These are phyloP conservation scores for Hyphopichia homilentoma DNA, from an alignment of 805 yeast species.

Conservation along the genomic window DNA sequence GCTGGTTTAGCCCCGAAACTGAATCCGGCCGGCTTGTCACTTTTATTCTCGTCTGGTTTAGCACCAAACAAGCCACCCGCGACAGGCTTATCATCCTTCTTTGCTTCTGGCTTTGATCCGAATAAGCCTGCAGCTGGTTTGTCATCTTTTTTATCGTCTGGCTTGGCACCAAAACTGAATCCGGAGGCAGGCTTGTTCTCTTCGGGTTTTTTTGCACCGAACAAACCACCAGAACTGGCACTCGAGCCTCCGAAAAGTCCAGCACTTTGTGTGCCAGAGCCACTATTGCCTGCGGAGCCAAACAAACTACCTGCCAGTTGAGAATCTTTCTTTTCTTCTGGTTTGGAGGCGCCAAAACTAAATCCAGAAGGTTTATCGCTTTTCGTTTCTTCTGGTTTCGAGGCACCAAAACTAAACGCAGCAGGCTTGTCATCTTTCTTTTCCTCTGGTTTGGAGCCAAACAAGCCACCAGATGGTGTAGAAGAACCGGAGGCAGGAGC, in stretches of 20 bases:
- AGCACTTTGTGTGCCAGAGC: conserved; percentile 9
- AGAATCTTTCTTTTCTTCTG: conserved; percentile 9
- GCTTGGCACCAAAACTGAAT: conserved; percentile 14
- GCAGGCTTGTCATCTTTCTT: conserved; percentile 10
- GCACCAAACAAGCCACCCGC: conserved; percentile 15
- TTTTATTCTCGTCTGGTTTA: conserved; percentile 9
- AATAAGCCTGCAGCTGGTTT: conserved; percentile 14
- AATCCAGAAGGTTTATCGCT: conserved; percentile 15
- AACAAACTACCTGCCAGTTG: conserved; percentile 13
- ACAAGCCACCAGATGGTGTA: conserved; percentile 4
- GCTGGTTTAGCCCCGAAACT: conserved; percentile 13
- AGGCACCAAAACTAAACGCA: conserved; percentile 13
- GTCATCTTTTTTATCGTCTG: conserved; percentile 14
- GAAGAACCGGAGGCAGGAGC: conserved; percentile 3
- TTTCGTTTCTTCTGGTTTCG: conserved; percentile 10
- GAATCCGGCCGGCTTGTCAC: conserved; percentile 4
- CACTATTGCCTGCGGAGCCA: conserved; percentile 9
- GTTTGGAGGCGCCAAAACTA: conserved; percentile 18
- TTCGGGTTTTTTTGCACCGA: conserved; percentile 11
- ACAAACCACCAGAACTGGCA: conserved; percentile 5
- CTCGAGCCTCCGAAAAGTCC: conserved; percentile 21
- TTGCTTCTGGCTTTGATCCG: conserved; percentile 11
- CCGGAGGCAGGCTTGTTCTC: conserved; percentile 10
- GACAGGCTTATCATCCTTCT: conserved; percentile 7
- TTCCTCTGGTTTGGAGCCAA: conserved; percentile 13